These are phyloP conservation scores for Myriosclerotinia scirpicola DNA, from an alignment of 2,329 filamentous ascomycete genomes.

Conservation along the genomic window DNA sequence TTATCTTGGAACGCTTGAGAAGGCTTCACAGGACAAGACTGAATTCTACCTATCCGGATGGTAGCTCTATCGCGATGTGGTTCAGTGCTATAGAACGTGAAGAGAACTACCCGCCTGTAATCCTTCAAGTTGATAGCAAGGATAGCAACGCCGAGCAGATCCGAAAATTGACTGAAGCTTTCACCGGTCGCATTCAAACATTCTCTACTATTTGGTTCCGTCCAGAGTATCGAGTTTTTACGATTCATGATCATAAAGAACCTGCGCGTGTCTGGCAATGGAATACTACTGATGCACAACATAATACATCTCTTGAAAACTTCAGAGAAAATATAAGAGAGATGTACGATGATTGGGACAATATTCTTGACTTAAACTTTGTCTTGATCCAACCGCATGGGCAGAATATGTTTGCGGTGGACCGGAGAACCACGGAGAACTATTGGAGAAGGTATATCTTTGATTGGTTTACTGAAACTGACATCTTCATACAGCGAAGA, in stretches of 20 bases:
- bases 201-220: conserved; percentile 30
- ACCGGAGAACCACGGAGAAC: conserved; percentile 22
- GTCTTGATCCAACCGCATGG: background rate
- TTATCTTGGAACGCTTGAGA: background rate
- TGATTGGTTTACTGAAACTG: conserved; percentile 26
- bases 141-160: background rate
- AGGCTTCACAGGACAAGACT: background rate
- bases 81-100: conserved; percentile 18
- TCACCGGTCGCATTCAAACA: background rate
- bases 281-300: conserved; percentile 9
- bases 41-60: background rate
- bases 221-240: conserved; percentile 27
- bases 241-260: conserved; percentile 10
- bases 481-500: conserved; percentile 12
- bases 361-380: conserved; percentile 3
- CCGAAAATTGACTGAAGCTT: background rate
- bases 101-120: background rate
- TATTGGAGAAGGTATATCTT: conserved; percentile 27
- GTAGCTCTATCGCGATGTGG: conserved; percentile 20
- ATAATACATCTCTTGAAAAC: conserved; percentile 1
- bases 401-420: conserved; percentile 7
- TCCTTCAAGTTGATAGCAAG: conserved; percentile 3
- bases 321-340: background rate
- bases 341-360: conserved; percentile 18
- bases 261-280: conserved; percentile 5